Evolutionary conservation across 2,329 filamentous ascomycete genomes (phyloP).

Genomic region (Fusarium sterilihyphosum): DNA sequence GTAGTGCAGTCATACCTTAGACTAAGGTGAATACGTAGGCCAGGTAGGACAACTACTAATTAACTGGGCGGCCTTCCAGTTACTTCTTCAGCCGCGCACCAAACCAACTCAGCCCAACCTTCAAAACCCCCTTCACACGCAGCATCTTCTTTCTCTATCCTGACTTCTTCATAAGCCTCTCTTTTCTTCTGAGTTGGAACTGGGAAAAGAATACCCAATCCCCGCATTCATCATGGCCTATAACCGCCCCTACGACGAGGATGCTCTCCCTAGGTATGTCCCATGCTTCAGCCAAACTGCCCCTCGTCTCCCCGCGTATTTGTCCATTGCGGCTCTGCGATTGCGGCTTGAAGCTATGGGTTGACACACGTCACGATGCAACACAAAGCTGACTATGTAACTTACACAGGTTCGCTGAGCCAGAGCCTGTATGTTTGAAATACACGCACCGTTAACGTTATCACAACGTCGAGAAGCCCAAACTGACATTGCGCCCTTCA

Average conservation of each 20-base stretch:
- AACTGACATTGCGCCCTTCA: constrained; percentile 39
- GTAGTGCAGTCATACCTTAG: background rate
- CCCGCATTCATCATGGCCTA: constrained; percentile 77
- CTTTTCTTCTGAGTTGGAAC: background rate
- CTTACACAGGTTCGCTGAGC: constrained; percentile 73
- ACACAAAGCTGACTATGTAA: constrained; percentile 40
- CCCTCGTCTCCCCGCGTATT: constrained; percentile 36
- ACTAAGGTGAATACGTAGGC: background rate
- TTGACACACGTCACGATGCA: constrained; percentile 15
- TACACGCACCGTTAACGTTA: background rate
- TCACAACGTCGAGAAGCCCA: background rate
- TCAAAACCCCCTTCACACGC: constrained; percentile 26
- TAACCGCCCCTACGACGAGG: constrained; percentile 91
- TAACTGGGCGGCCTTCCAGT: constrained; percentile 15
- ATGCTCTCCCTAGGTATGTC: constrained; percentile 85
- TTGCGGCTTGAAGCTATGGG: constrained; percentile 11
- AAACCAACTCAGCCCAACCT: constrained; percentile 29
- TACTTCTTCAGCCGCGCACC: constrained; percentile 33
- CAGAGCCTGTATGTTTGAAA: constrained; percentile 67
- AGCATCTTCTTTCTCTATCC: background rate
- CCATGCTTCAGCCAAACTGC: constrained; percentile 5
- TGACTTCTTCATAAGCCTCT: background rate
- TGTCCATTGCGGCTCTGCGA: constrained; percentile 31
- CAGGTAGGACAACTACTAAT: background rate
- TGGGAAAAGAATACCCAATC: background rate